Percentiles rank a stretch among this genome's conserved stretches.
These are phyloP conservation scores for Takashimella koratensis DNA, from an alignment of 1,284 basidiomycete species.

Conservation along the genomic window DNA sequence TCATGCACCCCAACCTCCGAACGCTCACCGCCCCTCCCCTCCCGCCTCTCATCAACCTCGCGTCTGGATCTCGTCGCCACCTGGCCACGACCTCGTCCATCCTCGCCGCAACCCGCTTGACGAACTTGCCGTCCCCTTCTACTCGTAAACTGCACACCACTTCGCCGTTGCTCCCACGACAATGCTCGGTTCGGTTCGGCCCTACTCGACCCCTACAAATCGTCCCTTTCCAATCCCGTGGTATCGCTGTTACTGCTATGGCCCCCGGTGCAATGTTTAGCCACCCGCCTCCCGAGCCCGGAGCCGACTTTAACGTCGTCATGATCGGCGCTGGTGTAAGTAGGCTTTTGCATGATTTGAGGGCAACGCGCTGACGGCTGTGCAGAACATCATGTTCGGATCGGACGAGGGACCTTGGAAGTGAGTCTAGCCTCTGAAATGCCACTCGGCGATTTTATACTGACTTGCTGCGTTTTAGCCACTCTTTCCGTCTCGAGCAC, in stretches of 20 bases:
- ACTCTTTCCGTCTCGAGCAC: conserved; percentile 90
- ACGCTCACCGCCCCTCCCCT: conserved; percentile 15
- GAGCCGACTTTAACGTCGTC: conserved; percentile 78
- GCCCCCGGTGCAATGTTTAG: conserved; percentile 38
- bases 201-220: not conserved
- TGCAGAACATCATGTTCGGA: conserved; percentile 82
- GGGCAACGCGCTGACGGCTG: not conserved
- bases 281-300: conserved; percentile 47
- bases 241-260: conserved; percentile 38
- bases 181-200: not conserved
- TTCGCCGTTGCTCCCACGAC: conserved; percentile 6
- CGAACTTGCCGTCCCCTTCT: conserved; percentile 1
- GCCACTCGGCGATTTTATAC: not conserved
- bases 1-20: conserved; percentile 37
- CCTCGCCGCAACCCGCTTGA: conserved; percentile 7
- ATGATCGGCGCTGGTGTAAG: conserved; percentile 77
- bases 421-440: conserved; percentile 14
- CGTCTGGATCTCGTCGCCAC: not conserved
- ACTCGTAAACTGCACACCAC: not conserved
- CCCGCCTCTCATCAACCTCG: conserved; percentile 17
- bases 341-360: conserved; percentile 2
- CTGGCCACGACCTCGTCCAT: conserved; percentile 1
- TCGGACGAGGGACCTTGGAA: conserved; percentile 65
- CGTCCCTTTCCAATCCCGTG: conserved; percentile 17
- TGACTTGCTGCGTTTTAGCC: conserved; percentile 64